Evolutionary conservation across 148 eudicot genomes (phyloP).

Genomic region (Spergularia bocconei): DNA sequence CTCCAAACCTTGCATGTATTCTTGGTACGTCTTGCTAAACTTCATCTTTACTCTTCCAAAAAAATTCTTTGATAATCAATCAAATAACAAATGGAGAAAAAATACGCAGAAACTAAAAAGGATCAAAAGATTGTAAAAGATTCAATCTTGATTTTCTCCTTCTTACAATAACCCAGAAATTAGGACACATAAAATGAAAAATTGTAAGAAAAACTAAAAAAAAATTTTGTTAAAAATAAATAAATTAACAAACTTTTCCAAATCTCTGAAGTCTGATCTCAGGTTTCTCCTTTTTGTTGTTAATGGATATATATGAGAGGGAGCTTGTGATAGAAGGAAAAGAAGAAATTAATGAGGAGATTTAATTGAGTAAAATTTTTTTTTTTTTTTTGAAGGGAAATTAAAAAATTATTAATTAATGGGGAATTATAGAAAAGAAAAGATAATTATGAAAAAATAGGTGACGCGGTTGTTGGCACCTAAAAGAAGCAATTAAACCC

Average conservation of each 20-base stretch:
- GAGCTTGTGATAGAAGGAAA: background rate
- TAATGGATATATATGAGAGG: background rate
- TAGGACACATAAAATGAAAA: background rate
- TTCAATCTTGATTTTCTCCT: conserved; percentile 27
- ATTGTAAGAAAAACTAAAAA: no score
- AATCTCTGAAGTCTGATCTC: no score
- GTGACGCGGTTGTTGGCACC: conserved; percentile 1
- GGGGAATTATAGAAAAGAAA: background rate
- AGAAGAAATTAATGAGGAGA: background rate
- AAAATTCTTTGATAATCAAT: background rate
- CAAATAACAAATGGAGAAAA: background rate
- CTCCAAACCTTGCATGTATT: conserved; percentile 67
- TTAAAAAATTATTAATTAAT: background rate
- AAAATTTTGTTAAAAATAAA: background rate
- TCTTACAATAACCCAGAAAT: conserved; percentile 5
- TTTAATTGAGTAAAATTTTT: background rate
- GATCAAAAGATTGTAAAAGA: conserved; percentile 7
- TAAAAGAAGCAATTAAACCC: background rate
- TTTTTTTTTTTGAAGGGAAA: no score
- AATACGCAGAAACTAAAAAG: conserved; percentile 10
- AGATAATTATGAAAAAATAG: background rate
- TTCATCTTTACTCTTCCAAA: conserved; percentile 46
- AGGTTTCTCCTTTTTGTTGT: no score
- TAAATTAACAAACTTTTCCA: background rate
- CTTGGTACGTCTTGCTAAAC: conserved; percentile 84